Evolutionary conservation across 2,329 filamentous ascomycete species (phyloP).

Genomic region (Ilyonectria mors-panacis): DNA sequence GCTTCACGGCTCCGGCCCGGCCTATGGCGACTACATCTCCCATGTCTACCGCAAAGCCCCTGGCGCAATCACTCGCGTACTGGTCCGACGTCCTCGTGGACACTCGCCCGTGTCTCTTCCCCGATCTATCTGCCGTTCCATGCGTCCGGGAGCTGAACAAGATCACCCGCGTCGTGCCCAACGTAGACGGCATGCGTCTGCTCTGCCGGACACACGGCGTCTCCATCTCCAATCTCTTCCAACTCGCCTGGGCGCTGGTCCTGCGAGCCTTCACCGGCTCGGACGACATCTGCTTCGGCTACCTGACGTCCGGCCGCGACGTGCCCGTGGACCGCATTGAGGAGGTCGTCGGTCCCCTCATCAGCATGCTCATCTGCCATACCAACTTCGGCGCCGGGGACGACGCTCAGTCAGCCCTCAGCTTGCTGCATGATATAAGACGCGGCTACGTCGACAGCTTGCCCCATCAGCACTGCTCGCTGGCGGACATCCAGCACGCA

Average conservation of each 20-base stretch:
- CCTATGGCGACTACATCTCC: background rate
- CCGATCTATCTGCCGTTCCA: background rate
- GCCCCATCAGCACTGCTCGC: constrained; percentile 9
- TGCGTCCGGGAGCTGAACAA: background rate
- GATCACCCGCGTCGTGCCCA: background rate
- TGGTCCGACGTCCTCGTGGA: background rate
- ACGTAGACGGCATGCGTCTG: background rate
- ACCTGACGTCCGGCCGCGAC: constrained; percentile 28
- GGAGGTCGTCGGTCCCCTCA: constrained; percentile 28
- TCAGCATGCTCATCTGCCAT: constrained; percentile 14
- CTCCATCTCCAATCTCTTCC: constrained; percentile 34
- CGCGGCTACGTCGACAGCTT: constrained; percentile 8
- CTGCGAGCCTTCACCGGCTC: constrained; percentile 37
- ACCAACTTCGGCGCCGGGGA: background rate
- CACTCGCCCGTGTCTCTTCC: background rate
- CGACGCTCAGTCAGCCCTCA: background rate
- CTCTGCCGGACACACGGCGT: constrained; percentile 27
- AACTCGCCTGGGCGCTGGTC: constrained; percentile 35
- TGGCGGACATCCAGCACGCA: constrained; percentile 11
- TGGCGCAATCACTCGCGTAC: background rate
- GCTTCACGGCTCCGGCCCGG: background rate
- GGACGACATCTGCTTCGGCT: constrained; percentile 36
- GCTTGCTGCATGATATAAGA: constrained; percentile 1
- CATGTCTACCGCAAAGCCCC: background rate
- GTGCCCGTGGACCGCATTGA: constrained; percentile 18